phyloP scores from a whole-genome alignment of 495 filamentous ascomycete genomes.

The Penicillium malachiteum region DNA sequence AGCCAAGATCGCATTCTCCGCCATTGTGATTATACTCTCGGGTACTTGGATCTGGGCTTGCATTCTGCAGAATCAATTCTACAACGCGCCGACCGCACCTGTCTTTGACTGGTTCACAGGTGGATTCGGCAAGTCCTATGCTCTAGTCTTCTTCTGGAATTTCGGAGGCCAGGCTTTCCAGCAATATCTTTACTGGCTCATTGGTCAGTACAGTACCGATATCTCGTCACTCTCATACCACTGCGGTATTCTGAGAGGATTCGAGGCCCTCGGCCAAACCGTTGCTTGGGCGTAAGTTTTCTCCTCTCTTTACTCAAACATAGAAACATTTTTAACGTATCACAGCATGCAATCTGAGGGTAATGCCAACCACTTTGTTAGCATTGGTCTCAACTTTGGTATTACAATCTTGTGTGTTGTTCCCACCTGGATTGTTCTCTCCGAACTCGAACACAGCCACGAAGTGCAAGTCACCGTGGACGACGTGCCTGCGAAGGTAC shows the following conservation, averaged over 20 bases:
- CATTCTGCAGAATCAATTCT: slow-evolving; percentile 32
- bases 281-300: slow-evolving; percentile 33
- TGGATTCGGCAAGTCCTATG: slow-evolving; percentile 33
- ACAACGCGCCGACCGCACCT: slow-evolving; percentile 21
- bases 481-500: slow-evolving; percentile 11
- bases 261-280: slow-evolving; percentile 34
- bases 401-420: slow-evolving; percentile 31
- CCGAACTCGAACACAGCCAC: slow-evolving; percentile 33
- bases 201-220: slow-evolving; percentile 35
- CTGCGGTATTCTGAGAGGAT: slow-evolving; percentile 33
- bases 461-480: slow-evolving; percentile 31
- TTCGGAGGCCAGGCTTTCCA: slow-evolving; percentile 36
- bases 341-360: slow-evolving; percentile 32
- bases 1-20: slow-evolving; percentile 26
- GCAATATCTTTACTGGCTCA: slow-evolving; percentile 36
- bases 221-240: slow-evolving; percentile 34
- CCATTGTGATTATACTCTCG: slow-evolving; percentile 24
- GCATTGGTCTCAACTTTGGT: slow-evolving; percentile 36
- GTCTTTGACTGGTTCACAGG: slow-evolving; percentile 35
- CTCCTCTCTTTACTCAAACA: background rate
- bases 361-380: slow-evolving; percentile 34
- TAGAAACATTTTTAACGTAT: slow-evolving; percentile 4
- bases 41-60: slow-evolving; percentile 37
- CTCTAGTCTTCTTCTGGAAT: slow-evolving; percentile 34
- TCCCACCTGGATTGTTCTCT: slow-evolving; percentile 36